These are phyloP conservation scores for Camellia oleifera DNA, from an alignment of 179 eudicot species.

Conservation along the genomic window DNA sequence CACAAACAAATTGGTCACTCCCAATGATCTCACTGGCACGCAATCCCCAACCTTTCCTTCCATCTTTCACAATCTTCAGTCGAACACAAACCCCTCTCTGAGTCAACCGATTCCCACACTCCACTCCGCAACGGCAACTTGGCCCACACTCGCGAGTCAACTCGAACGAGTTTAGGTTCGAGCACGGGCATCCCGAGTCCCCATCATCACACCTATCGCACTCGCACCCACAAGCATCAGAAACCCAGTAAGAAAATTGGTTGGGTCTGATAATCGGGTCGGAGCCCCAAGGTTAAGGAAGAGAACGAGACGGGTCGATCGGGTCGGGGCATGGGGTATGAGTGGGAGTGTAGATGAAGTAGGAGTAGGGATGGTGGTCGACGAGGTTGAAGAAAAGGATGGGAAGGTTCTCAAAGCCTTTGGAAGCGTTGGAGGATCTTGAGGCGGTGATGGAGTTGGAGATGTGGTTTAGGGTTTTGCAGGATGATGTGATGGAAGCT, in stretches of 20 bases:
- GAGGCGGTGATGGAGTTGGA: conserved; percentile 6
- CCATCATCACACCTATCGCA: conserved; percentile 29
- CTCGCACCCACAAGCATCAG: conserved; percentile 29
- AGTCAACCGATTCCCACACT: not conserved
- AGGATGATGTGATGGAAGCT: conserved; percentile 55
- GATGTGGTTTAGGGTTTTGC: conserved; percentile 44
- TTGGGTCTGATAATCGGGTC: conserved; percentile 15
- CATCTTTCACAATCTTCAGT: too few species aligned
- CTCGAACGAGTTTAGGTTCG: conserved; percentile 23
- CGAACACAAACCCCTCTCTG: too few species aligned
- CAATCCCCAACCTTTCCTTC: conserved; percentile 70
- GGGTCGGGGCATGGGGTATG: conserved; percentile 22
- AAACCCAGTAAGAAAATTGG: not conserved
- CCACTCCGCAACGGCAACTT: conserved; percentile 44
- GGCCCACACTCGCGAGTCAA: conserved; percentile 56
- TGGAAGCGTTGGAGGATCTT: conserved; percentile 62
- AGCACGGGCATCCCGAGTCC: conserved; percentile 36
- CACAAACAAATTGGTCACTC: conserved; percentile 13
- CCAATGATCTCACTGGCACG: conserved; percentile 45
- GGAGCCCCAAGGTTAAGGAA: conserved; percentile 51
- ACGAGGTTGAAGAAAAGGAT: conserved; percentile 60
- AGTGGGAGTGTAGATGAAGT: conserved; percentile 54
- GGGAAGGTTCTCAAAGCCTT: conserved; percentile 45
- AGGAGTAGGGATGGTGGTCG: conserved; percentile 10
- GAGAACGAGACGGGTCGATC: not conserved